These are phyloP conservation scores for Maudiozyma humilis DNA, from an alignment of 1,139 yeast species.

Conservation along the genomic window DNA sequence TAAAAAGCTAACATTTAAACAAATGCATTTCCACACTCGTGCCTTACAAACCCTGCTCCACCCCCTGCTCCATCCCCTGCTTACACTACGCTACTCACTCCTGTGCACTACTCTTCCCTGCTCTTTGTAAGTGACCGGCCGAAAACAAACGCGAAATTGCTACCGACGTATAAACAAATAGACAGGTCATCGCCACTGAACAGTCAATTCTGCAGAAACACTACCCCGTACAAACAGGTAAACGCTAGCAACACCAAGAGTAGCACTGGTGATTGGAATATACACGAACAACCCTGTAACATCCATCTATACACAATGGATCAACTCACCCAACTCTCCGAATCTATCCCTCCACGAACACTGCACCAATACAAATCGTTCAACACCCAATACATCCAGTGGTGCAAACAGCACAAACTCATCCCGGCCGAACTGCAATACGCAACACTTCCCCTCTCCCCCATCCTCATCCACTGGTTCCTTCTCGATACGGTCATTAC, in stretches of 20 bases:
- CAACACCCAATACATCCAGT: conserved; percentile 22
- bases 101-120: too few species aligned
- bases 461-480: conserved; percentile 23
- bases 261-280: background rate
- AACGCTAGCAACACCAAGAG: background rate
- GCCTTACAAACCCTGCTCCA: too few species aligned
- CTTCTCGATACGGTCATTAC: conserved; percentile 17
- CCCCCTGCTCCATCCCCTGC: too few species aligned
- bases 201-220: too few species aligned
- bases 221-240: too few species aligned
- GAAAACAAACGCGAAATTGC: too few species aligned
- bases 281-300: background rate
- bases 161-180: too few species aligned
- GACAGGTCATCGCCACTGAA: too few species aligned
- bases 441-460: conserved; percentile 17
- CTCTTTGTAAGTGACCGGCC: too few species aligned
- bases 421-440: conserved; percentile 8
- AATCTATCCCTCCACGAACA: conserved; percentile 21
- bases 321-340: conserved; percentile 12
- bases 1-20: too few species aligned
- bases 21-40: too few species aligned
- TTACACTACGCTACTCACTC: too few species aligned
- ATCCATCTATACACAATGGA: background rate
- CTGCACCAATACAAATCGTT: conserved; percentile 26
- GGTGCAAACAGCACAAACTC: conserved; percentile 14